Evolutionary conservation across 2,329 filamentous ascomycete genomes (phyloP).

Genomic region (Drechslera avenae): DNA sequence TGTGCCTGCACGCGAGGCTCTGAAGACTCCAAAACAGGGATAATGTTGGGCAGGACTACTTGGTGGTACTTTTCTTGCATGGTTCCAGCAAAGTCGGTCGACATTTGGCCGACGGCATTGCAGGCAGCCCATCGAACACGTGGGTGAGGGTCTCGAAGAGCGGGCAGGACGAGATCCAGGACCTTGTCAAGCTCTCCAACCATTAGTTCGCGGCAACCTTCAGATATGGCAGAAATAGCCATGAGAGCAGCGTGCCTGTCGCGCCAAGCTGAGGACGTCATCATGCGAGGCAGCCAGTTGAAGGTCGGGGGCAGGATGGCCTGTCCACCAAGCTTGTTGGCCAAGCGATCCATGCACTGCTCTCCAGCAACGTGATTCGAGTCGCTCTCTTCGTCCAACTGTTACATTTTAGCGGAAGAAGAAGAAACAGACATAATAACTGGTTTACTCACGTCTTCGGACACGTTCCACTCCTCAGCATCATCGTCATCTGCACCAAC

Average conservation of each 20-base stretch:
- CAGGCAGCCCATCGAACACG: constrained; percentile 97
- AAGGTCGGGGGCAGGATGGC: constrained; percentile 93
- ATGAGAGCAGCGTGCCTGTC: constrained; percentile 96
- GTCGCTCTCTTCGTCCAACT: constrained; percentile 92
- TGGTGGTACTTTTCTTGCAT: constrained; percentile 98
- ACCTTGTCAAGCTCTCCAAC: constrained; percentile 92
- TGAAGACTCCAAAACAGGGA: constrained; percentile 86
- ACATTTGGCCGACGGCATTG: constrained; percentile 99
- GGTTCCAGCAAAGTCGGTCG: constrained; percentile 95
- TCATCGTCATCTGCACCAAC: constrained; percentile 94
- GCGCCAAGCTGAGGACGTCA: constrained; percentile 91
- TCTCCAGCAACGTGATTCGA: constrained; percentile 97
- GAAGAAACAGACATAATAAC: neutral
- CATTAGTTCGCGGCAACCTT: constrained; percentile 96
- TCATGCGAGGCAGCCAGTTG: constrained; percentile 96
- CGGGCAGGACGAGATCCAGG: constrained; percentile 89
- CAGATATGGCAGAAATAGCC: constrained; percentile 98
- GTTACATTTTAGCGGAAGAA: constrained; percentile 2
- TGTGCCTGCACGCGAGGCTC: constrained; percentile 96
- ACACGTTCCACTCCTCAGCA: constrained; percentile 88
- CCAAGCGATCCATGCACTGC: constrained; percentile 96
- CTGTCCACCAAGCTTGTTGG: constrained; percentile 95
- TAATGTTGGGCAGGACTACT: constrained; percentile 84
- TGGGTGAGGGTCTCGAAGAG: constrained; percentile 85
- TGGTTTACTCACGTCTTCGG: constrained; percentile 67